Percentiles rank a stretch among this genome's conserved stretches.
Evolutionary conservation across 1,284 basidiomycete genomes (phyloP).

Genomic region (Mycena citricolor): DNA sequence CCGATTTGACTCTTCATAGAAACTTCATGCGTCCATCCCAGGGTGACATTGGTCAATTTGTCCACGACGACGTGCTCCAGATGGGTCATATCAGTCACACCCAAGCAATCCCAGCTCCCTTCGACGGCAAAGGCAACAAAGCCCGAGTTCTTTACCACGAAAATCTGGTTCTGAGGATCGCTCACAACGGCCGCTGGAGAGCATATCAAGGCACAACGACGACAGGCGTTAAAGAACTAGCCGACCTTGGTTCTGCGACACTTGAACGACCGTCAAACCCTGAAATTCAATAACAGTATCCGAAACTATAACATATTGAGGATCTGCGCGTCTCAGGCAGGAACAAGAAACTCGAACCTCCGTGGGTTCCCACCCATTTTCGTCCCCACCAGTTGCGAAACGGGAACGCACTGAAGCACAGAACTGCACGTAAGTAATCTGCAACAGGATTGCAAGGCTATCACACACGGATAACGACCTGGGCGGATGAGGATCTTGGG

Average conservation of each 20-base stretch:
- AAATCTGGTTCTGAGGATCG: constrained; percentile 78
- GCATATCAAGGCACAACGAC: constrained; percentile 32
- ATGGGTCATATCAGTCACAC: constrained; percentile 80
- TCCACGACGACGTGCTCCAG: constrained; percentile 60
- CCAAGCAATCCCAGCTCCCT: constrained; percentile 73
- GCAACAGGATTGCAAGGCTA: too few relatives aligned
- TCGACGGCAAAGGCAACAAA: constrained; percentile 75
- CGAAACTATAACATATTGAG: constrained; percentile 48
- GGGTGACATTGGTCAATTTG: constrained; percentile 52
- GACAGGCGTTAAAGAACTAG: constrained; percentile 24
- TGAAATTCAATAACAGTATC: constrained; percentile 77
- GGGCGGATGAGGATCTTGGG: constrained; percentile 70
- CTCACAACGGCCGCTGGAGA: constrained; percentile 77
- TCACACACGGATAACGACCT: constrained; percentile 65
- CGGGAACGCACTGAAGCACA: constrained; percentile 49
- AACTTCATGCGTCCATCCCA: constrained; percentile 73
- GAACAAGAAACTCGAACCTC: constrained; percentile 46
- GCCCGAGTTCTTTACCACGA: constrained; percentile 75
- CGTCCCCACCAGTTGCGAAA: constrained; percentile 82
- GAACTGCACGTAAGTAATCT: too few relatives aligned
- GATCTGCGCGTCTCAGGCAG: neutral
- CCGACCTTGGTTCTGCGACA: constrained; percentile 78
- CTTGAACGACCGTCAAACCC: constrained; percentile 76
- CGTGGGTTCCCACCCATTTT: constrained; percentile 62
- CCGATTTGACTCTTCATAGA: constrained; percentile 64